Evolutionary conservation across 768 basidiomycete species (phyloP).

Genomic region (Amanita jacksonii): DNA sequence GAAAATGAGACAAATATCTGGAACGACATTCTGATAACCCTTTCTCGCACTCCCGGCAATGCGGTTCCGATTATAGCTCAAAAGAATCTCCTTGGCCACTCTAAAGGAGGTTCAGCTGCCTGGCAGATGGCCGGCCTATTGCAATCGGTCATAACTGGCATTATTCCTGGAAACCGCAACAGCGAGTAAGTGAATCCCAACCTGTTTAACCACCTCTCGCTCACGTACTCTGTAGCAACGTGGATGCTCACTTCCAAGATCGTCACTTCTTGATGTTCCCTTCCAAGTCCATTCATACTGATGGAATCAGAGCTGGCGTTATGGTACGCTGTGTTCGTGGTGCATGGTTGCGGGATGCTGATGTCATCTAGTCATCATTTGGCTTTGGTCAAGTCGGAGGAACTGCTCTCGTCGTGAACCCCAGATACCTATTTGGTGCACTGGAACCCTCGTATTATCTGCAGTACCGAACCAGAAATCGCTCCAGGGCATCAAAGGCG

Average conservation of each 20-base stretch:
- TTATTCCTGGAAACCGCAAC: slow-evolving; percentile 93
- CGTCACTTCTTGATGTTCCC: slow-evolving; percentile 94
- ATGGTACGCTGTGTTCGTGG: slow-evolving; percentile 48
- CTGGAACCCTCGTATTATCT: slow-evolving; percentile 72
- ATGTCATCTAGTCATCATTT: slow-evolving; percentile 64
- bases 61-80: slow-evolving; percentile 97
- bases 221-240: slow-evolving; percentile 50
- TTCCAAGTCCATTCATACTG: slow-evolving; percentile 91
- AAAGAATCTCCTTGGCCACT: slow-evolving; percentile 94
- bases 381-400: slow-evolving; percentile 99
- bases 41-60: slow-evolving; percentile 87
- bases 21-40: slow-evolving; percentile 87
- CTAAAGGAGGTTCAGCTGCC: slow-evolving; percentile 98
- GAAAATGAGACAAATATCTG: slow-evolving; percentile 97
- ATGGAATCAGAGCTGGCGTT: slow-evolving; percentile 79
- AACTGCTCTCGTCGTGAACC: slow-evolving; percentile 79
- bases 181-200: slow-evolving; percentile 63
- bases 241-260: slow-evolving; percentile 86
- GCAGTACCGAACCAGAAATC: slow-evolving; percentile 65
- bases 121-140: slow-evolving; percentile 94
- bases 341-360: background rate
- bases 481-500: slow-evolving; percentile 52
- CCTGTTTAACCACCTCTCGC: background rate
- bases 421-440: slow-evolving; percentile 82
- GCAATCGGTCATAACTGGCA: slow-evolving; percentile 75